Evolutionary conservation across 2,329 filamentous ascomycete genomes (phyloP).

Genomic region (Furcasterigmium sp.): DNA sequence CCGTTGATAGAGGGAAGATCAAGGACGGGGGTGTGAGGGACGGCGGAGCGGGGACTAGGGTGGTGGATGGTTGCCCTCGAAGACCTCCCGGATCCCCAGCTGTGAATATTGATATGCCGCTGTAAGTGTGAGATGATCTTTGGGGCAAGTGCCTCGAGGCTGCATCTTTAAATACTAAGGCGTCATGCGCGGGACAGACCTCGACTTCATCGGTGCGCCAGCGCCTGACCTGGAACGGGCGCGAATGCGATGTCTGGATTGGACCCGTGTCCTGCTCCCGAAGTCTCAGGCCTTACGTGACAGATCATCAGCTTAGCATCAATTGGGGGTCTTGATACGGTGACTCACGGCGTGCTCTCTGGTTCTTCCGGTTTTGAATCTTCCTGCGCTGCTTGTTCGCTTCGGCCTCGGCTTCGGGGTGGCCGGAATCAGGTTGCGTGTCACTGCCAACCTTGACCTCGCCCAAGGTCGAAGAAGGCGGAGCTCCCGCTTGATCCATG

Average conservation of each 20-base stretch:
- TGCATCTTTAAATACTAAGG: background rate
- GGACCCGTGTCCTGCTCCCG: background rate
- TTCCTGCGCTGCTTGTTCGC: conserved; percentile 6
- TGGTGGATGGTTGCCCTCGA: background rate
- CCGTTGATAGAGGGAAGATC: conserved; percentile 4
- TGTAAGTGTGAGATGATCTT: background rate
- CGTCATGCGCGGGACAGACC: background rate
- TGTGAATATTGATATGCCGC: background rate
- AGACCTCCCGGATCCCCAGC: background rate
- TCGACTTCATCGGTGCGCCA: conserved; percentile 5
- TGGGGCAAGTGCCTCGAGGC: background rate
- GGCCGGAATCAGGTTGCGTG: background rate
- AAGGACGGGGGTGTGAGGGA: background rate
- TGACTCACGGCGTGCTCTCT: conserved; percentile 9
- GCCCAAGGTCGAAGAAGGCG: background rate
- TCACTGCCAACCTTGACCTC: background rate
- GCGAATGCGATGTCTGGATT: background rate
- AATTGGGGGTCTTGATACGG: background rate
- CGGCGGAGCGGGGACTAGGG: background rate
- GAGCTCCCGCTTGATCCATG: background rate
- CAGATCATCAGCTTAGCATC: background rate
- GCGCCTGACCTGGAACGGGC: conserved; percentile 3
- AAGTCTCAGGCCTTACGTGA: conserved; percentile 3
- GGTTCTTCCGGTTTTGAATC: conserved; percentile 8
- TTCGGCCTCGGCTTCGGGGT: background rate